These are phyloP conservation scores for Magnolia officinalis DNA, from an alignment of 164 flowering plant species.

Conservation along the genomic window DNA sequence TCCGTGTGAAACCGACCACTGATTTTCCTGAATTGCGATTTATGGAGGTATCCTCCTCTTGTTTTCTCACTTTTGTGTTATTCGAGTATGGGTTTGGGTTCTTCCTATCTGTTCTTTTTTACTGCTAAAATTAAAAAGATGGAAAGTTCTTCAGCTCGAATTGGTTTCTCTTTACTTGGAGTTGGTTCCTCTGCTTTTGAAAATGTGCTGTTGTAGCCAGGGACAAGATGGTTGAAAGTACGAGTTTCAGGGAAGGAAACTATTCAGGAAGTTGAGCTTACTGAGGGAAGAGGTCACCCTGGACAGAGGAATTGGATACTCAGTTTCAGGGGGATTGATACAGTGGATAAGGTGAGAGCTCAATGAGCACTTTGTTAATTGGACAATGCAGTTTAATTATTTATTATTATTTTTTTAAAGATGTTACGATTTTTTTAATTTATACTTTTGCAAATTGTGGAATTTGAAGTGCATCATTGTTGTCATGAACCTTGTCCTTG, in stretches of 20 bases:
- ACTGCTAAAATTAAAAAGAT: not conserved
- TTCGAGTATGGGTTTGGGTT: not conserved
- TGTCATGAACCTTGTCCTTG: not conserved
- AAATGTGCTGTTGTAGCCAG: slow-evolving; percentile 47
- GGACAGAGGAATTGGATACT: slow-evolving; percentile 82
- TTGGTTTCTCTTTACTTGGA: not conserved
- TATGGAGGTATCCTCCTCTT: slow-evolving; percentile 41
- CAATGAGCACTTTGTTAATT: not conserved
- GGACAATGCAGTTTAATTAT: not conserved
- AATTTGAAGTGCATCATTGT: not conserved
- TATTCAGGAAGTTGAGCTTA: slow-evolving; percentile 69
- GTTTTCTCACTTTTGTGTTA: not conserved
- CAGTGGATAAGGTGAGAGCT: slow-evolving; percentile 58
- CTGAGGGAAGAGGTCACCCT: slow-evolving; percentile 74
- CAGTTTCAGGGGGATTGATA: slow-evolving; percentile 51
- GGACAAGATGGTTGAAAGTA: slow-evolving; percentile 81
- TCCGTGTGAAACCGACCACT: slow-evolving; percentile 67
- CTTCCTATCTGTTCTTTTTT: not conserved
- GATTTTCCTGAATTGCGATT: slow-evolving; percentile 82
- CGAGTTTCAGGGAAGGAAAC: slow-evolving; percentile 50
- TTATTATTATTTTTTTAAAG: too few relatives aligned
- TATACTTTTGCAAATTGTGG: not conserved
- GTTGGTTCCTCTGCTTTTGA: not conserved
- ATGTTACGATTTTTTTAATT: not conserved
- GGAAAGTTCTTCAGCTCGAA: not conserved